A percentile compares a stretch with the other conserved stretches of the same genome.
Conservation (phyloP, 352 stramenopile species). For the Pythium coloratum region DNA sequence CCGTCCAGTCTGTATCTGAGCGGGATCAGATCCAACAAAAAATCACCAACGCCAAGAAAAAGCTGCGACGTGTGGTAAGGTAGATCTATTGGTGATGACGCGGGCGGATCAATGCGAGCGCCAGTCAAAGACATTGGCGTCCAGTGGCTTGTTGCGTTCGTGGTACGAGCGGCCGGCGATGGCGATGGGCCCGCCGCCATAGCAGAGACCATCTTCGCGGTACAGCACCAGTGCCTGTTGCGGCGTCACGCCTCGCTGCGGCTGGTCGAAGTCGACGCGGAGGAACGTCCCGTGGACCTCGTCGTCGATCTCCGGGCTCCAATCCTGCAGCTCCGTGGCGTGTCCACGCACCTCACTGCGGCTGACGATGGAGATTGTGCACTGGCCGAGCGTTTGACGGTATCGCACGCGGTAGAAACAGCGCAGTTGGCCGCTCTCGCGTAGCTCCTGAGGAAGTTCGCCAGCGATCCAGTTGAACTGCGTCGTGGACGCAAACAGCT, state of each 20-base stretch:
- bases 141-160: constrained; percentile 52
- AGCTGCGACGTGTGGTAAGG: background rate
- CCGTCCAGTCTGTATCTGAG: constrained; percentile 10
- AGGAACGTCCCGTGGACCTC: constrained; percentile 37
- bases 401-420: constrained; percentile 86
- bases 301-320: constrained; percentile 24
- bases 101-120: constrained; percentile 25
- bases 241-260: constrained; percentile 81
- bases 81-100: background rate
- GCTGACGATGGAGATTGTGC: constrained; percentile 61
- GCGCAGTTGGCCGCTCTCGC: constrained; percentile 40
- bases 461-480: constrained; percentile 92
- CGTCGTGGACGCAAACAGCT: constrained; percentile 66
- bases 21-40: background rate
- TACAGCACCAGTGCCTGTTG: constrained; percentile 90
- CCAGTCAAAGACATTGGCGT: constrained; percentile 57
- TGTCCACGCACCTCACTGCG: constrained; percentile 31
- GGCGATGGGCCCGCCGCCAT: constrained; percentile 72
- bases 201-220: constrained; percentile 72
- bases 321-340: constrained; percentile 57
- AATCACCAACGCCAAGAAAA: background rate
- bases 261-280: constrained; percentile 76
- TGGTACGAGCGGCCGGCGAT: constrained; percentile 68
- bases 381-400: constrained; percentile 65
- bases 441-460: constrained; percentile 42